A percentile compares a stretch with the other conserved stretches of the same genome.
phyloP scores from a whole-genome alignment of 768 basidiomycete species.

The Gloeophyllum trabeum region DNA sequence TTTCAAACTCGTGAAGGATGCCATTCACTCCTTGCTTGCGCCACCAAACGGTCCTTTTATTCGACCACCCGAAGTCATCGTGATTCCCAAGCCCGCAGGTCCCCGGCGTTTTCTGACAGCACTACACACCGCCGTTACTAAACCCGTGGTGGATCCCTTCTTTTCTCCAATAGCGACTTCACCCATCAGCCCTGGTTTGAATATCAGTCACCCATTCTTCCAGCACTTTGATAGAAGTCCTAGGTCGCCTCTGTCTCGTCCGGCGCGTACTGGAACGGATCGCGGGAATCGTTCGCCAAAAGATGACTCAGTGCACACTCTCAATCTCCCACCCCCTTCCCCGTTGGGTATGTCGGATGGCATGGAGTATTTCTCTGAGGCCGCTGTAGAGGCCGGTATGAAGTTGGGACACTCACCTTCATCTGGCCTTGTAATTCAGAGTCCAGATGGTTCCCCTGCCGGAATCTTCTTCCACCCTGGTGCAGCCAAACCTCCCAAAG shows the following conservation, averaged over 20 bases:
- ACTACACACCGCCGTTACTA: slow-evolving; percentile 80
- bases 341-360: slow-evolving; percentile 60
- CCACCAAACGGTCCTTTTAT: slow-evolving; percentile 31
- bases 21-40: slow-evolving; percentile 57
- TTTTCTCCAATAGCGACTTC: slow-evolving; percentile 93
- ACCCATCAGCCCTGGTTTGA: slow-evolving; percentile 66
- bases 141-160: slow-evolving; percentile 81
- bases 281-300: slow-evolving; percentile 46
- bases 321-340: slow-evolving; percentile 44
- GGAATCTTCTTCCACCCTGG: slow-evolving; percentile 93
- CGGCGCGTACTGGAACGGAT: slow-evolving; percentile 51
- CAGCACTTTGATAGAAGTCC: slow-evolving; percentile 17
- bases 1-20: slow-evolving; percentile 81
- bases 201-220: slow-evolving; percentile 33
- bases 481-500: no score
- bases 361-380: slow-evolving; percentile 64
- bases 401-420: slow-evolving; percentile 68
- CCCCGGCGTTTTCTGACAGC: slow-evolving; percentile 89
- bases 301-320: slow-evolving; percentile 24
- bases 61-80: slow-evolving; percentile 80
- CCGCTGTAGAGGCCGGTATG: slow-evolving; percentile 34
- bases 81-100: slow-evolving; percentile 95
- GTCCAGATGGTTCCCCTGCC: slow-evolving; percentile 87
- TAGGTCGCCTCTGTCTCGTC: slow-evolving; percentile 33
- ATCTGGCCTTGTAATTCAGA: slow-evolving; percentile 83